A percentile compares a stretch with the other conserved stretches of the same genome.
phyloP scores from a whole-genome alignment of 2,329 filamentous ascomycete species.

The Penicillium sp. region DNA sequence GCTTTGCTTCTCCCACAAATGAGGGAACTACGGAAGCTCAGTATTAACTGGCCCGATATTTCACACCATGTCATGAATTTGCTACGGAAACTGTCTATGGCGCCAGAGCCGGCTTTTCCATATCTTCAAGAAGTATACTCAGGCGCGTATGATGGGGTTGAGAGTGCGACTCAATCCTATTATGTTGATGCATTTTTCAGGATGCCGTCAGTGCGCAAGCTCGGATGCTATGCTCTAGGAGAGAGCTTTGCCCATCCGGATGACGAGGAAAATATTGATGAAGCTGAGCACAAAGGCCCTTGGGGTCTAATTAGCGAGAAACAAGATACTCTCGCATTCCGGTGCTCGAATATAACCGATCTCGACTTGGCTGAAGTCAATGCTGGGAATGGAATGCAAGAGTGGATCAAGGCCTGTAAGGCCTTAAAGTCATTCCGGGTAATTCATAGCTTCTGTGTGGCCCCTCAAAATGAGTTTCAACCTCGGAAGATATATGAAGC shows the following conservation, averaged over 20 bases:
- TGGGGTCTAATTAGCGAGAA: not conserved
- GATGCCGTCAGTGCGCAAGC: not conserved
- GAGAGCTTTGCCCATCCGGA: not conserved
- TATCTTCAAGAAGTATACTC: not conserved
- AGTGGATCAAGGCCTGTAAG: slow-evolving; percentile 1
- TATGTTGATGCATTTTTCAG: not conserved
- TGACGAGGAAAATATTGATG: not conserved
- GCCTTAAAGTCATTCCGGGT: not conserved
- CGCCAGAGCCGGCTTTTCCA: not conserved
- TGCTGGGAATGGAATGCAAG: not conserved
- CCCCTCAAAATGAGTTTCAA: slow-evolving; percentile 40
- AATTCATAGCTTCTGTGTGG: slow-evolving; percentile 20
- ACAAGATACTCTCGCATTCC: not conserved
- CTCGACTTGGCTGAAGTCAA: not conserved
- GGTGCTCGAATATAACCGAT: not conserved
- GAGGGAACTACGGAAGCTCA: not conserved
- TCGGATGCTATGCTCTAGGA: not conserved
- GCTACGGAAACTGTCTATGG: not conserved
- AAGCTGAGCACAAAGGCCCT: not conserved
- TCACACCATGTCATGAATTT: not conserved
- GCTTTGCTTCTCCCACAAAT: slow-evolving; percentile 2
- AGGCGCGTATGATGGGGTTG: not conserved
- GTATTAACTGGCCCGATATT: not conserved
- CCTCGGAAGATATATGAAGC: not conserved
- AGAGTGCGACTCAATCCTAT: not conserved